Evolutionary conservation across 495 filamentous ascomycete species (phyloP), one percentile per base, ranked within the genome.

Genomic region (Xylaria longipes): DNA sequence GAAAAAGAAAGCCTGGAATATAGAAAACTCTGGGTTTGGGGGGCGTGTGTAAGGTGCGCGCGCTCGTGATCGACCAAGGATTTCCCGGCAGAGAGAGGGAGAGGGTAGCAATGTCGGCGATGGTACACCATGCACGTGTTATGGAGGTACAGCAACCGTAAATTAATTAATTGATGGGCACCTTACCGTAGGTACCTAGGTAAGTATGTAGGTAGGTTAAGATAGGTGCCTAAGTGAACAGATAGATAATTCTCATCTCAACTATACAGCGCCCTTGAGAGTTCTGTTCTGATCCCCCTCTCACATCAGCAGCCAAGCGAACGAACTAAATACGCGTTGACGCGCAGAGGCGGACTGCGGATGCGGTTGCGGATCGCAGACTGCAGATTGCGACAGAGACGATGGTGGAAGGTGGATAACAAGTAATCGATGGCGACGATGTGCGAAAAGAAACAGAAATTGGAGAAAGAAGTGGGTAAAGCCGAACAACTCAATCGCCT

Each of bases 81-180:
- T 57, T 45, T 65, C 60, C 69, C 46, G 69, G 69, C 45, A 48
- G 60, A 64, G 20, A 12, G 48, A 27, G 27, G 22, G 22, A 5
- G n/a, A 43, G 35, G 48, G 65, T 67, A 29, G 37, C 58, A 50
- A 65, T 48, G 69, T 66, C 69, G 69, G 69, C 69, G 69, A 65
- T 50, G 62, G 69, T 50, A 71, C 69, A 71, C 69, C 69, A 71
- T 71, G 69, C 69, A 71, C 69, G 69, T 71, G 61, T 71, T 65
- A 71, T 71, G 62, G 69, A 71, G 62, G 69, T 60, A 71, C 62
- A 71, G 69, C 15, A 66, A 71, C 61, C 61, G 69, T 35, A 71
- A 71, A 66, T 71, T 65, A 71, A 71, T 71, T 71, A 65, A 71
- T 71, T 71, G 69, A 71, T 50, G 62, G 62, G 52, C 69, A 71